Base-by-base conservation (phyloP, 331 rosid genomes). In the Malus hybrid region DNA sequence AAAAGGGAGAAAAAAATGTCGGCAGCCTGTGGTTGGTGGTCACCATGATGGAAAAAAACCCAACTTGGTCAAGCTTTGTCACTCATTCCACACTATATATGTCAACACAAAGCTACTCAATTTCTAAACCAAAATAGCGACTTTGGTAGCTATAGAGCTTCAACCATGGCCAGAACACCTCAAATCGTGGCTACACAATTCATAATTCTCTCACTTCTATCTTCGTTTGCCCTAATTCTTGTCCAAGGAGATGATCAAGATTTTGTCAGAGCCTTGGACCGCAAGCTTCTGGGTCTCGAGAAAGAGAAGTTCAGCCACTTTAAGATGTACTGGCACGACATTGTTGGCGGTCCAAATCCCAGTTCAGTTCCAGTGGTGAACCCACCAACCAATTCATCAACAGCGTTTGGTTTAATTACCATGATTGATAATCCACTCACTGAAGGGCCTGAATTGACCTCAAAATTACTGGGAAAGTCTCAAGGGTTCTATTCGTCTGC, bases 251-350 rank as follows among this genome's bases (percentile, higher is more conserved):
- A 64, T 3, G 66, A 78, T 24, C 59, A 75, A 2, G 71, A 61
- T 5, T 78, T 81, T 50, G 85, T 56, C 39, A 71, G 24, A 80
- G 69, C 56, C 59, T 22, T 80, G 65, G 73, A 86, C 70, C 65
- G 60, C 50, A 73, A 78, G 72, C 73, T 34, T 6, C 8, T 69
- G 11, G 87, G 86, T 4, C 50, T 73, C 31, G 61, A 79, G 72
- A 65, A 73, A 69, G 86, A 86, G 24, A 86, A 86, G 83, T 78
- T 86, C 8, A 84, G 86, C 86, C 88, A 86, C 73, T 84, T 86
- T 42, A 70, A 66, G 7, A 48, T 86, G 44, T 86, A 76, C 36
- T 86, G 88, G 88, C 90, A 86, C 44, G 90, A 84, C 76, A 60
- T 67, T 19, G 1, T 60, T 16, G 32, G 65, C 3, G 88, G 90